These are phyloP conservation scores for Myxozyma lipomycoides DNA, from an alignment of 805 yeast species.

Conservation along the genomic window DNA sequence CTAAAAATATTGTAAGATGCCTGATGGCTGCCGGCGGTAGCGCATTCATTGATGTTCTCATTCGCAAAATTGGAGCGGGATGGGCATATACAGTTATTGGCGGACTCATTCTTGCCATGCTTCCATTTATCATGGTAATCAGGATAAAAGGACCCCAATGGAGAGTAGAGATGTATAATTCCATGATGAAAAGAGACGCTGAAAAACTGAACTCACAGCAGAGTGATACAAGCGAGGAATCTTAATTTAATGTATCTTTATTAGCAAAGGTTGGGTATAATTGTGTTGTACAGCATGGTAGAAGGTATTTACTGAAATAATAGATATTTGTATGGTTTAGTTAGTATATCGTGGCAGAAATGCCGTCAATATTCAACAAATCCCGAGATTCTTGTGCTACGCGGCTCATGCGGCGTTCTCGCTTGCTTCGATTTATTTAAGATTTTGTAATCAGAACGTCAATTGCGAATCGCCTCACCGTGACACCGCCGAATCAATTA, in stretches of 20 bases:
- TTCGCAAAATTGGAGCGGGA: constrained; percentile 55
- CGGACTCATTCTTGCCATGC: neutral
- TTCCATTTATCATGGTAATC: neutral
- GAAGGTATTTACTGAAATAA: too few species aligned
- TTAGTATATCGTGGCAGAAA: too few species aligned
- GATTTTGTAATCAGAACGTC: too few species aligned
- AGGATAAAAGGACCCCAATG: neutral
- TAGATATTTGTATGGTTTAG: too few species aligned
- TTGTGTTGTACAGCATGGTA: too few species aligned
- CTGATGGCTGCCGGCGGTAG: constrained; percentile 62
- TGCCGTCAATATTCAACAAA: too few species aligned
- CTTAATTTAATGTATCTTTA: neutral
- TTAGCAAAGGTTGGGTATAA: neutral
- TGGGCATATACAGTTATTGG: constrained; percentile 74
- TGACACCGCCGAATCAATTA: neutral
- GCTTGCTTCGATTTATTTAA: too few species aligned
- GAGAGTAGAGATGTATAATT: neutral
- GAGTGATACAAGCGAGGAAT: neutral
- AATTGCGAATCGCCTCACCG: too few species aligned
- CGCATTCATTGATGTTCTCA: constrained; percentile 64
- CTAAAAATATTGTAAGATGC: constrained; percentile 68
- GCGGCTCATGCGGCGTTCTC: too few species aligned
- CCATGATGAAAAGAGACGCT: neutral
- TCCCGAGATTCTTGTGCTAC: too few species aligned
- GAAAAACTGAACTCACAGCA: neutral